phyloP scores from a whole-genome alignment of 2,329 filamentous ascomycete species.

The Aureobasidium sp. region DNA sequence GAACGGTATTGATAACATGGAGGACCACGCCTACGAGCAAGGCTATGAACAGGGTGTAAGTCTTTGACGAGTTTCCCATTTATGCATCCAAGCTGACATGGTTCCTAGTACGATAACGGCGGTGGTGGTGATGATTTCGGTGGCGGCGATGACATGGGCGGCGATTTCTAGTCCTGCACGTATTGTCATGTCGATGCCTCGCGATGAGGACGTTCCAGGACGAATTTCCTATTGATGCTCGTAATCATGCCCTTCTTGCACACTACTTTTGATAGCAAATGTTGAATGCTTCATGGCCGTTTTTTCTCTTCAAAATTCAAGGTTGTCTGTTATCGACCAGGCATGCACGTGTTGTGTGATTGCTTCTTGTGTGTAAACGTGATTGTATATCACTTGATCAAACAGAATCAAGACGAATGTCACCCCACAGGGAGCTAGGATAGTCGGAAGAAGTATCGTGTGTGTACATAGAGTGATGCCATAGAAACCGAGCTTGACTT shows the following conservation, averaged over 20 bases:
- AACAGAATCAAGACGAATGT: no score
- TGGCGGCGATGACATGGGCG: constrained; percentile 28
- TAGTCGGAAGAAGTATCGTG: no score
- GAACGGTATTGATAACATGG: constrained; percentile 50
- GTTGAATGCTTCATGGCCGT: background rate
- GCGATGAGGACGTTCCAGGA: background rate
- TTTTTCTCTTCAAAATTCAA: no score
- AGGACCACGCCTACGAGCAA: constrained; percentile 46
- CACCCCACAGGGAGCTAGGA: no score
- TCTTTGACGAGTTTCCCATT: constrained; percentile 20
- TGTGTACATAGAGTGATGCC: no score
- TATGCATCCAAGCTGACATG: background rate
- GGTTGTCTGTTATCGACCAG: no score
- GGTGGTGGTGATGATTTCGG: constrained; percentile 29
- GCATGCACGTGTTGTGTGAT: no score
- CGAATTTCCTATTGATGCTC: background rate
- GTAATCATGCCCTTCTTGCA: background rate
- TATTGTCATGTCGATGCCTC: background rate
- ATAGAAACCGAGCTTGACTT: no score
- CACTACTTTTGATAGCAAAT: background rate
- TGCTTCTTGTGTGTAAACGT: no score
- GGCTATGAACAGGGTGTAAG: constrained; percentile 34
- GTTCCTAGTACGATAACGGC: constrained; percentile 26
- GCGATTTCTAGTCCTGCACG: constrained; percentile 18
- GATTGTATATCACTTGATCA: no score